phyloP scores from a whole-genome alignment of 2,329 filamentous ascomycete genomes.

The Epichloe typhina region DNA sequence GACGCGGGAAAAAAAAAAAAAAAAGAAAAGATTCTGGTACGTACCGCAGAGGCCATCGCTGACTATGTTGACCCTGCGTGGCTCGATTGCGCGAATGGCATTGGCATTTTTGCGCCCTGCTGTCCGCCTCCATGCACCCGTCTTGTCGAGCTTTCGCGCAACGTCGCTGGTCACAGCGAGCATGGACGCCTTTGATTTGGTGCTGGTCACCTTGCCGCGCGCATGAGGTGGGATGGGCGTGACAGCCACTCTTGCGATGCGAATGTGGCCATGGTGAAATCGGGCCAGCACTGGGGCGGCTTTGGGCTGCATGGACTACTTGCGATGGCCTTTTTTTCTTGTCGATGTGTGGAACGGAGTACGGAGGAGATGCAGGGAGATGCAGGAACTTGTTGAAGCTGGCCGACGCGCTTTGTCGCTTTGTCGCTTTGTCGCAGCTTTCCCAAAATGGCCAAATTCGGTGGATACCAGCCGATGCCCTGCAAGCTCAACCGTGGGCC shows the following conservation, averaged over 20 bases:
- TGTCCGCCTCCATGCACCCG: conserved; percentile 14
- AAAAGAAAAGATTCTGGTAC: conserved; percentile 5
- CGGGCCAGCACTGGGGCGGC: not conserved
- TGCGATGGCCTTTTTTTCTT: not conserved
- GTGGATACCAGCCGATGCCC: not conserved
- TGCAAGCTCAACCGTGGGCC: no score
- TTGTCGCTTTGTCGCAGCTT: not conserved
- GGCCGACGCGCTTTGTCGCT: not conserved
- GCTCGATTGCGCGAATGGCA: conserved; percentile 11
- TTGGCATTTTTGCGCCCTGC: conserved; percentile 7
- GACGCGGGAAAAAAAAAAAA: no score
- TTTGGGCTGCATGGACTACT: not conserved
- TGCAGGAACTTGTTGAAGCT: not conserved
- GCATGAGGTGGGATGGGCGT: conserved; percentile 2
- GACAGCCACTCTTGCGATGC: conserved; percentile 4
- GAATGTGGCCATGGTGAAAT: conserved; percentile 1
- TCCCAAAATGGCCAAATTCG: not conserved
- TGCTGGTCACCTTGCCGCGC: conserved; percentile 5
- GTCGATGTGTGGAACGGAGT: not conserved
- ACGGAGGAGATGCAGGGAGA: not conserved
- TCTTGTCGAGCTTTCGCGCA: conserved; percentile 14
- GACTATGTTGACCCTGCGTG: conserved; percentile 38
- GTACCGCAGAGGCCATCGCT: conserved; percentile 36
- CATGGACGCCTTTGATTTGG: conserved; percentile 7
- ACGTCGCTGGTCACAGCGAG: conserved; percentile 8